Evolutionary conservation across 345 rosid genomes (phyloP).

Genomic region (Brassica rapa): DNA sequence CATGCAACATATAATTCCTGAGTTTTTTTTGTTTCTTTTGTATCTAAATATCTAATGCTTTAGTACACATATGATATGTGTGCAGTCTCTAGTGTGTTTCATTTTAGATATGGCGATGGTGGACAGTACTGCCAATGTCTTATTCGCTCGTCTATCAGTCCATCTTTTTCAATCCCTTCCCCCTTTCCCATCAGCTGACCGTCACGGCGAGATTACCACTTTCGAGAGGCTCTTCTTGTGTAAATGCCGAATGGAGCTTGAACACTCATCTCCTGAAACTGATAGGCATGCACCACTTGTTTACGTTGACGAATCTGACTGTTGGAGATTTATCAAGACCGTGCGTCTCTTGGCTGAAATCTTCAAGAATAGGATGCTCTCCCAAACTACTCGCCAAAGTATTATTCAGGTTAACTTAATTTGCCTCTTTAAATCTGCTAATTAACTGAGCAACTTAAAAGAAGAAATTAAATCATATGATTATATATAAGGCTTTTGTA

Average conservation of each 20-base stretch:
- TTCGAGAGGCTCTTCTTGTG: conserved; percentile 13
- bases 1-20: not conserved
- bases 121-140: conserved; percentile 3
- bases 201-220: conserved; percentile 10
- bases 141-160: conserved; percentile 28
- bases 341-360: conserved; percentile 21
- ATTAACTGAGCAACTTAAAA: not conserved
- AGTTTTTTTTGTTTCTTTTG: not conserved
- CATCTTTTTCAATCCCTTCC: conserved; percentile 27
- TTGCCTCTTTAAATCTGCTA: not conserved
- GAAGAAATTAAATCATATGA: not conserved
- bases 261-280: not conserved
- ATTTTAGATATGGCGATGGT: conserved; percentile 35
- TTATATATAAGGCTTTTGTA: too few species aligned
- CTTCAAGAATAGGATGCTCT: not conserved
- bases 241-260: conserved; percentile 25
- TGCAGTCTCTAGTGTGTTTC: conserved; percentile 27
- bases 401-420: conserved; percentile 18
- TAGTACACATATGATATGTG: not conserved
- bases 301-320: conserved; percentile 4
- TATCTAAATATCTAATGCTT: conserved; percentile 3
- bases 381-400: not conserved
- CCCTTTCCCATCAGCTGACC: conserved; percentile 1
- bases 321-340: conserved; percentile 17
- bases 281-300: not conserved